phyloP scores from a whole-genome alignment of 768 basidiomycete genomes.

The Phylloporus scabripes region DNA sequence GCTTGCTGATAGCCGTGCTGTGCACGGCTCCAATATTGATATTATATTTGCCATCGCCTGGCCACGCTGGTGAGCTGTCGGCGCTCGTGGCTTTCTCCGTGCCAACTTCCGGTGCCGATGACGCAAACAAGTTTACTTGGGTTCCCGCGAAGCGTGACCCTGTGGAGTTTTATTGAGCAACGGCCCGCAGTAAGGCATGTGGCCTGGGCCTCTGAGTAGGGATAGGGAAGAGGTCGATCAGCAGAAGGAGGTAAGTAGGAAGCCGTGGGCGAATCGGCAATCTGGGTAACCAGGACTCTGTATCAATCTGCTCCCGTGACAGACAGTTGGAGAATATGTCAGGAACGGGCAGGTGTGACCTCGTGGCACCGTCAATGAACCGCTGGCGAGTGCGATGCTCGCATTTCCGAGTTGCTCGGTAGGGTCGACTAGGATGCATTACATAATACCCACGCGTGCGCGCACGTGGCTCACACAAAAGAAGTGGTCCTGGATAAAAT shows the following conservation, averaged over 20 bases:
- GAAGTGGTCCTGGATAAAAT: neutral
- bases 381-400: conserved; percentile 16
- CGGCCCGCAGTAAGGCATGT: neutral
- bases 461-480: conserved; percentile 6
- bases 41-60: conserved; percentile 23
- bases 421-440: neutral
- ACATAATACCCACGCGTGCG: conserved; percentile 1
- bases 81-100: conserved; percentile 25
- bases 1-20: conserved; percentile 31
- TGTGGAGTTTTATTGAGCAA: conserved; percentile 1
- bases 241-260: too few relatives aligned
- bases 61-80: conserved; percentile 26
- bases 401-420: conserved; percentile 15
- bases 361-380: conserved; percentile 18
- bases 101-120: conserved; percentile 18
- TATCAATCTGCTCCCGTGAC: conserved; percentile 11
- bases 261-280: too few relatives aligned
- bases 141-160: conserved; percentile 25
- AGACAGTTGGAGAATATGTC: neutral
- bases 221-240: neutral
- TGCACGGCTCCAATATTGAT: conserved; percentile 24
- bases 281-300: neutral
- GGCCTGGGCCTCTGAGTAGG: neutral
- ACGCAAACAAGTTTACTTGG: conserved; percentile 1
- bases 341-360: conserved; percentile 14